Base-by-base conservation (phyloP, 495 filamentous ascomycete species). In the Hypoxylon crocopeplum region DNA sequence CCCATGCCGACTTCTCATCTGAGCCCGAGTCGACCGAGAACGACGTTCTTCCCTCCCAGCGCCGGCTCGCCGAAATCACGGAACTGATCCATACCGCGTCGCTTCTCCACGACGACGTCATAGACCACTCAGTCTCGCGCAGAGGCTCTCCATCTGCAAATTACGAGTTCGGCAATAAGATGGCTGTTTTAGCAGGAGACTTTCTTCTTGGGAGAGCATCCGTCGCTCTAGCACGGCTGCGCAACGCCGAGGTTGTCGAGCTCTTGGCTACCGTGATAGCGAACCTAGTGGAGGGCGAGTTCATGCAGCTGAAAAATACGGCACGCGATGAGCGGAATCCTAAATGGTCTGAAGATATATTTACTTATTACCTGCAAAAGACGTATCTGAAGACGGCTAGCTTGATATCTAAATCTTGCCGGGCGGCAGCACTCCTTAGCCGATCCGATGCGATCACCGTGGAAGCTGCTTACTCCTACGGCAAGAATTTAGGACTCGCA, bases 231-330 rank as follows among this genome's bases (percentile, higher is more conserved):
- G 94, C 94, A 7, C 86, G 94, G 20, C 74, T 98, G 51, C 84
- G 95, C 7, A 88, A 98, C 60, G 89, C 92, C 27, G 94, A 98
- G 72, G 94, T 98, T 0, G 91, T 90, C 5, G 94, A 98, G 75
- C 83, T 98, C 6, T 75, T 98, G 45, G 92, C 94, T 7, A 98
- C 92, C 3, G 94, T 98, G 20, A 97, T 98, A 63, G 92, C 95
- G 24, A 98, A 98, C 61, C 77, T 98, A 16, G 93, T 98, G 19
- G 95, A 98, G 75, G 94, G 94, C 59, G 94, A 98, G 72, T 97
- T 98, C 79, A 98, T 98, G 93, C 94, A 98, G 77, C 79, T 98
- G 48, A 93, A 96, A 75, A 98, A 98, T 75, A 98, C 94, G 2
- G 89, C 88, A 15, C 81, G 84, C 53, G 93, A 97, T 66, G 93